Base-by-base conservation (phyloP, 495 filamentous ascomycete species). In the Filosporella fistucella region DNA sequence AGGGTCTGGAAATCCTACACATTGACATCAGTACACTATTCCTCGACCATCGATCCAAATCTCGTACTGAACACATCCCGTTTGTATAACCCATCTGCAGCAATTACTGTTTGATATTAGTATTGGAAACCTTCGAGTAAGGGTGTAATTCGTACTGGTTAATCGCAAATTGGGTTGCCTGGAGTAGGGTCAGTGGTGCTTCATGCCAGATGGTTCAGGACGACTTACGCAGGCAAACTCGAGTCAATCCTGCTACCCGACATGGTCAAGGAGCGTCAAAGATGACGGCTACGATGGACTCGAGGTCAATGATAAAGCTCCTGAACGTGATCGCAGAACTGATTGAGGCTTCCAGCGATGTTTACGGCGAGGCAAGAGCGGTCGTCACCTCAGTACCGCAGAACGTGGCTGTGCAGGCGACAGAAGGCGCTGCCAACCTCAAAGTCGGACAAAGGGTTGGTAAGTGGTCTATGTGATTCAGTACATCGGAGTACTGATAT, bases 1-100 rank as follows among this genome's bases (percentile, higher is more conserved):
- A 21, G 94, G 93, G 67, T 98, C 93, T 37, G 93, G 93, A 53
- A 96, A 93, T 58, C 90, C 93, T 98, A 62, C 20, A 44, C 28
- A 38, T 52, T 51, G 56, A 56, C 56, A 56, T 55, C 56, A 59
- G 47, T 34, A 21, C 52, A 56, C 47, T 57, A 60, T 42, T 18
- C 33, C 17, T 17, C 47, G 43, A 54, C 48, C 26, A 16, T 13
- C 29, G 23, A 17, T 29, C 20, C 30, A 16, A 30, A 53, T 28
- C 50, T 75, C 86, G 44, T 79, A 97, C 93, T 79, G 69, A 99
- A 96, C 51, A 99, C 89, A 90, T 99, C 93, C 56, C 93, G 83
- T 70, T 96, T 97, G 77, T 96, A 96, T 52, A 99, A 77, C 37
- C 94, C 90, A 75, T 99, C 93, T 51, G 93, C 93, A 55, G 93